These are phyloP conservation scores for Saccharum hybrid DNA, from an alignment of 202 grass and related monocot species.

Conservation along the genomic window DNA sequence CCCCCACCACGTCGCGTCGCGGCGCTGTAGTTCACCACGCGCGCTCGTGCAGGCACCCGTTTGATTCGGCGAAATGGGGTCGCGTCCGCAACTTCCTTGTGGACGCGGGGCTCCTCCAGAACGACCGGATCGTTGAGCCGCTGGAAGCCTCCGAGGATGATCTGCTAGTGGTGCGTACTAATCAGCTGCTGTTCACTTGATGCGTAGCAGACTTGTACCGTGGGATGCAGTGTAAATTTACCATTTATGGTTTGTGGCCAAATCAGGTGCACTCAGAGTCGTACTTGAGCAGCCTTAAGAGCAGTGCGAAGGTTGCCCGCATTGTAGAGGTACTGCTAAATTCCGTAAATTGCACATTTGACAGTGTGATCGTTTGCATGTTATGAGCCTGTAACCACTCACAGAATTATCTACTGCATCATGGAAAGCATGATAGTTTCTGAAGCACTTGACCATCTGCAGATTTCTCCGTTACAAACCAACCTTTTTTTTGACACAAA, in stretches of 20 bases:
- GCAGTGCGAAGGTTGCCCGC: conserved; percentile 59
- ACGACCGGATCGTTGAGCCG: conserved; percentile 47
- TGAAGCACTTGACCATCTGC: not conserved
- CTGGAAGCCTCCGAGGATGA: conserved; percentile 66
- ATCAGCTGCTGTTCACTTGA: not conserved
- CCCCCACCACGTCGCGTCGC: not conserved
- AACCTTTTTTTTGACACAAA: not conserved
- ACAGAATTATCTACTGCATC: not conserved
- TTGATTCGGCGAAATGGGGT: conserved; percentile 78
- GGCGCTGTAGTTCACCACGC: not conserved
- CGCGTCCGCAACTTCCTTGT: conserved; percentile 55
- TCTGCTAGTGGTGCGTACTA: conserved; percentile 59
- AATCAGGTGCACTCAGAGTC: conserved; percentile 63
- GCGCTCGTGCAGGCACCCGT: conserved; percentile 59
- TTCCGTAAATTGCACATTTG: not conserved
- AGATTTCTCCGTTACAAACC: not conserved
- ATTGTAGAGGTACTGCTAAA: conserved; percentile 60
- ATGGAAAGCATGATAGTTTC: conserved; percentile 6
- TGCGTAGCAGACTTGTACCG: not conserved
- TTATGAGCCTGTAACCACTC: not conserved
- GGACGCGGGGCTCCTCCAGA: conserved; percentile 53
- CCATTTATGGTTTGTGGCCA: not conserved
- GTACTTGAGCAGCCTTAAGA: conserved; percentile 62
- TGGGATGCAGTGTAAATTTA: not conserved
- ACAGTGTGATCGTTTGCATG: not conserved